phyloP scores from a whole-genome alignment of 306 rosid genomes.

The Ochetophila trinervis region DNA sequence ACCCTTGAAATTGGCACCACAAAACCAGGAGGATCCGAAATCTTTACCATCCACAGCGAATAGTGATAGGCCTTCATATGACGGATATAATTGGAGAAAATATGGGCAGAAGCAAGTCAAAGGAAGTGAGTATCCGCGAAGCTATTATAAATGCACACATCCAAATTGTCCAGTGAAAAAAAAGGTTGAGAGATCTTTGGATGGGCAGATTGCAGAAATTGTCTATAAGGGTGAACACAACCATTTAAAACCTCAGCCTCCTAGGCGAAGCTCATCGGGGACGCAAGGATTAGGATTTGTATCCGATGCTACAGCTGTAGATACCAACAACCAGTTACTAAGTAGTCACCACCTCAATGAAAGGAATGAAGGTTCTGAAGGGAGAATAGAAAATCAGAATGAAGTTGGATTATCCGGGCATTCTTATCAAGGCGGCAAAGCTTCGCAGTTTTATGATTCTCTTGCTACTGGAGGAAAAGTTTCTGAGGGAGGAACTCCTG shows the following conservation, averaged over 20 bases:
- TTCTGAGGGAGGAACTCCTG: slow-evolving; percentile 44
- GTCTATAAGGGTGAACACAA: slow-evolving; percentile 94
- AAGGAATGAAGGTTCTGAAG: slow-evolving; percentile 48
- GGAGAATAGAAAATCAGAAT: slow-evolving; percentile 48
- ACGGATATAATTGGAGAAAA: slow-evolving; percentile 96
- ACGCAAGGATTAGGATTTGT: slow-evolving; percentile 50
- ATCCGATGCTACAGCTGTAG: slow-evolving; percentile 53
- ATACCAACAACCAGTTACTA: slow-evolving; percentile 31
- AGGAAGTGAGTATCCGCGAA: slow-evolving; percentile 92
- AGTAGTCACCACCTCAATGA: slow-evolving; percentile 41
- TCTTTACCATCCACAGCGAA: slow-evolving; percentile 37
- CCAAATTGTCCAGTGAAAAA: slow-evolving; percentile 92
- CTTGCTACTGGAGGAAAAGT: slow-evolving; percentile 23
- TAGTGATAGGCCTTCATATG: slow-evolving; percentile 75
- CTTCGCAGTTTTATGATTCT: slow-evolving; percentile 33
- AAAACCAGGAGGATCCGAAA: slow-evolving; percentile 50
- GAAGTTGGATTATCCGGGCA: slow-evolving; percentile 31
- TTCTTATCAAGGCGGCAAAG: slow-evolving; percentile 43
- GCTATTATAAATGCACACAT: slow-evolving; percentile 91
- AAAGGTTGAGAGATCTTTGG: slow-evolving; percentile 92
- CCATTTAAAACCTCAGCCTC: slow-evolving; percentile 84
- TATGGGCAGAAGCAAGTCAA: slow-evolving; percentile 98
- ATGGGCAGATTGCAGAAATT: slow-evolving; percentile 87
- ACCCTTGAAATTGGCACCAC: slow-evolving; percentile 38
- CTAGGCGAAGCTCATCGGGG: slow-evolving; percentile 50